Evolutionary conservation across 495 filamentous ascomycete species (phyloP).

Genomic region (Rostrohypoxylon terebratum): DNA sequence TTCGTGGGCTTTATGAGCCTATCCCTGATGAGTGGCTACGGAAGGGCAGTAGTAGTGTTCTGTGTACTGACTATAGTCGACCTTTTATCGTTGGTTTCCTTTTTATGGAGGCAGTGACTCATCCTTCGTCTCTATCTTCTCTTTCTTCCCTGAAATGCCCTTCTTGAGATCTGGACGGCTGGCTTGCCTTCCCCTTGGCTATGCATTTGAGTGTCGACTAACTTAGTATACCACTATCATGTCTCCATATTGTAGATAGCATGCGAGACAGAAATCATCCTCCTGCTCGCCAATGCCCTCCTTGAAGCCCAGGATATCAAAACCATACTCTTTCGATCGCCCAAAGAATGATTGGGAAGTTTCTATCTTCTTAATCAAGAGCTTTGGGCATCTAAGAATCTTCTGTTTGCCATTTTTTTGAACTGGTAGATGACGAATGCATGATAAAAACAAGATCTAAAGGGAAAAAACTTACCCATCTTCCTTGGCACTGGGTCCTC

Average conservation of each 20-base stretch:
- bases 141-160: slow-evolving; percentile 44
- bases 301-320: slow-evolving; percentile 38
- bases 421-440: slow-evolving; percentile 22
- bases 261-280: slow-evolving; percentile 37
- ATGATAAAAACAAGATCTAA: slow-evolving; percentile 49
- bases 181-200: slow-evolving; percentile 37
- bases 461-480: slow-evolving; percentile 86
- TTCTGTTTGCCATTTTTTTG: slow-evolving; percentile 21
- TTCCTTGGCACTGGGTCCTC: slow-evolving; percentile 86
- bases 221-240: slow-evolving; percentile 44
- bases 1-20: slow-evolving; percentile 59
- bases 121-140: slow-evolving; percentile 36
- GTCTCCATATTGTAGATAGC: slow-evolving; percentile 40
- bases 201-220: slow-evolving; percentile 46
- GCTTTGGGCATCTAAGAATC: slow-evolving; percentile 25
- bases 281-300: slow-evolving; percentile 34
- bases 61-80: slow-evolving; percentile 54
- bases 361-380: slow-evolving; percentile 2
- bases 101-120: slow-evolving; percentile 48
- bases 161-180: slow-evolving; percentile 39
- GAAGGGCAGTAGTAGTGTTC: slow-evolving; percentile 56
- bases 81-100: slow-evolving; percentile 49
- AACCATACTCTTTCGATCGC: slow-evolving; percentile 21
- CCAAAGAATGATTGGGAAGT: slow-evolving; percentile 20
- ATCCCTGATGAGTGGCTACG: slow-evolving; percentile 59